Conservation (phyloP, 129 eudicot species). For the Chrysanthemum makinoi region DNA sequence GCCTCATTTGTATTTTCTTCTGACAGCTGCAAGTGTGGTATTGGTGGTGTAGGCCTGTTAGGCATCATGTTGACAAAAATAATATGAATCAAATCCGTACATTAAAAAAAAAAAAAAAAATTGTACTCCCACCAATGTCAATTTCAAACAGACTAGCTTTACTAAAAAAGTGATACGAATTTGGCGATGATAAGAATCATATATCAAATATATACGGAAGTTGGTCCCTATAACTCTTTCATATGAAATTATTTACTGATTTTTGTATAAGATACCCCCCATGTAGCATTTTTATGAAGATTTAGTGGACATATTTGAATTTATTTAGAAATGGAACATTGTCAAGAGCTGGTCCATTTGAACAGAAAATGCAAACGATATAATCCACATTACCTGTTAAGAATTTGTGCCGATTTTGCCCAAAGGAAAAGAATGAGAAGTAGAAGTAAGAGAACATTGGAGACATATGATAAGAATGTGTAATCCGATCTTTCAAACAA, state of each 20-base stretch:
- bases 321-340: background rate
- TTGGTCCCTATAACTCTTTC: background rate
- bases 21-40: conserved; percentile 68
- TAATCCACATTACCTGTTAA: conserved; percentile 57
- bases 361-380: conserved; percentile 23
- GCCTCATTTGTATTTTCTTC: conserved; percentile 58
- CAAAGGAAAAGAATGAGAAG: conserved; percentile 74
- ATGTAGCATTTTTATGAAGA: background rate
- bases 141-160: conserved; percentile 20
- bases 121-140: conserved; percentile 9
- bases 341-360: conserved; percentile 10
- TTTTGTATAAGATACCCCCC: background rate
- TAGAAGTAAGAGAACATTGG: conserved; percentile 78
- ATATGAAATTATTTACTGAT: too few relatives aligned
- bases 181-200: background rate
- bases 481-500: conserved; percentile 85
- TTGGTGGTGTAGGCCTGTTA: conserved; percentile 88
- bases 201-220: background rate
- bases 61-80: conserved; percentile 20
- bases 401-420: conserved; percentile 89
- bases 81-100: conserved; percentile 9
- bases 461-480: conserved; percentile 60
- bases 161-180: background rate
- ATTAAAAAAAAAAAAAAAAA: background rate
- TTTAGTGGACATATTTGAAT: background rate